Percentiles rank a stretch among this genome's conserved stretches.
phyloP scores from a whole-genome alignment of 1,139 yeast genomes.

The Geotrichum macrosporum region DNA sequence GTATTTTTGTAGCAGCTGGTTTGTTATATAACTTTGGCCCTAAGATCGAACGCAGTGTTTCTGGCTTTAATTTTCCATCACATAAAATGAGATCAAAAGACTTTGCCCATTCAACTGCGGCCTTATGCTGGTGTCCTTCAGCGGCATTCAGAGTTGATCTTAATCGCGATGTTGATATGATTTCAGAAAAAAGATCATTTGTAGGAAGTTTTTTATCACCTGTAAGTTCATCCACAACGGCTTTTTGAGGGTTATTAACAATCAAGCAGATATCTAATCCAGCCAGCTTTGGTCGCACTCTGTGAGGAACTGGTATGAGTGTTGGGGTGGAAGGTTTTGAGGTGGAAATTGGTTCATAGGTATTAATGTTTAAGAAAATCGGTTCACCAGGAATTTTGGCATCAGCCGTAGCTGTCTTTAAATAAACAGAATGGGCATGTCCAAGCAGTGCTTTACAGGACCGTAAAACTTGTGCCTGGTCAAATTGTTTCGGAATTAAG shows the following conservation, averaged over 20 bases:
- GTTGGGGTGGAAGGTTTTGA: slow-evolving; percentile 23
- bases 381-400: slow-evolving; percentile 13
- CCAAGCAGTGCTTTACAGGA: slow-evolving; percentile 18
- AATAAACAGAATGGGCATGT: slow-evolving; percentile 13
- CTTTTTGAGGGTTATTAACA: slow-evolving; percentile 30
- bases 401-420: background rate
- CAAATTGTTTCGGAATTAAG: slow-evolving; percentile 19
- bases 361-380: slow-evolving; percentile 14
- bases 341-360: slow-evolving; percentile 10
- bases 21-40: slow-evolving; percentile 28
- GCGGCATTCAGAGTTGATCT: slow-evolving; percentile 24
- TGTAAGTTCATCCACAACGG: slow-evolving; percentile 25
- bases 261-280: slow-evolving; percentile 28
- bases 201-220: slow-evolving; percentile 27
- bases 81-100: slow-evolving; percentile 28
- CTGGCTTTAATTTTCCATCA: slow-evolving; percentile 27
- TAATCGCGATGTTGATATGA: slow-evolving; percentile 29
- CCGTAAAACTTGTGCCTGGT: slow-evolving; percentile 16
- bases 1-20: slow-evolving; percentile 28
- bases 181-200: slow-evolving; percentile 29
- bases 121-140: slow-evolving; percentile 18
- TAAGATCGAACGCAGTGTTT: slow-evolving; percentile 27
- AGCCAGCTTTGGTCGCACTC: slow-evolving; percentile 24
- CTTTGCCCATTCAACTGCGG: slow-evolving; percentile 22
- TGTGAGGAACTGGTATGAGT: slow-evolving; percentile 28